phyloP scores from a whole-genome alignment of 2,329 filamentous ascomycete genomes.

The Ophiostoma sp. region DNA sequence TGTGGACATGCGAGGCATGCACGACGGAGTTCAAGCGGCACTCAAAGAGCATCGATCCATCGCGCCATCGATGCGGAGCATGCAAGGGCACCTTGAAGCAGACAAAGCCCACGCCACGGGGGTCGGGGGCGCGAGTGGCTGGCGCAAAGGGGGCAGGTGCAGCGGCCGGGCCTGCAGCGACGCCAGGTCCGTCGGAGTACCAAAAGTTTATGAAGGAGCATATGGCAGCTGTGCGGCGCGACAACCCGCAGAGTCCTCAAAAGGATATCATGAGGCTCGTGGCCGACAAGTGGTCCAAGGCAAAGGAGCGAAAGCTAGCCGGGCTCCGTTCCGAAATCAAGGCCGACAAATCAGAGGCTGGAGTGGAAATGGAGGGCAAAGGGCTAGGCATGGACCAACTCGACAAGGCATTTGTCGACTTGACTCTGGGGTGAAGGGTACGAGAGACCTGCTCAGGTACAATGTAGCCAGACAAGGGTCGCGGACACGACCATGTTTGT shows the following conservation, averaged over 20 bases:
- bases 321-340: constrained; percentile 18
- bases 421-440: constrained; percentile 19
- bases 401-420: constrained; percentile 24
- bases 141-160: neutral
- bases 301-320: constrained; percentile 27
- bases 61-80: constrained; percentile 65
- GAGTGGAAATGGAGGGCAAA: neutral
- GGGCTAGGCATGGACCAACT: constrained; percentile 20
- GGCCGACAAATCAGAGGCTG: constrained; percentile 19
- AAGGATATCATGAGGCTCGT: constrained; percentile 66
- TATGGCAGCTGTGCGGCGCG: constrained; percentile 54
- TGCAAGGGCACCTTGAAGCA: constrained; percentile 69
- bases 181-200: constrained; percentile 37
- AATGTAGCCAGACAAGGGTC: too few relatives aligned
- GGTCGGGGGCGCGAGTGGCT: constrained; percentile 23
- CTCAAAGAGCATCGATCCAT: constrained; percentile 73
- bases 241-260: constrained; percentile 53
- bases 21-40: constrained; percentile 72
- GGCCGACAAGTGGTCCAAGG: constrained; percentile 55
- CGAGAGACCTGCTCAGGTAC: too few relatives aligned
- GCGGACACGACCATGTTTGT: too few relatives aligned
- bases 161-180: constrained; percentile 16
- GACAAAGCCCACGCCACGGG: constrained; percentile 68
- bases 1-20: constrained; percentile 73
- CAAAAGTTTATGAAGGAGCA: constrained; percentile 59